phyloP scores from a whole-genome alignment of 176 grass and related monocot genomes.

The Phragmites australis region DNA sequence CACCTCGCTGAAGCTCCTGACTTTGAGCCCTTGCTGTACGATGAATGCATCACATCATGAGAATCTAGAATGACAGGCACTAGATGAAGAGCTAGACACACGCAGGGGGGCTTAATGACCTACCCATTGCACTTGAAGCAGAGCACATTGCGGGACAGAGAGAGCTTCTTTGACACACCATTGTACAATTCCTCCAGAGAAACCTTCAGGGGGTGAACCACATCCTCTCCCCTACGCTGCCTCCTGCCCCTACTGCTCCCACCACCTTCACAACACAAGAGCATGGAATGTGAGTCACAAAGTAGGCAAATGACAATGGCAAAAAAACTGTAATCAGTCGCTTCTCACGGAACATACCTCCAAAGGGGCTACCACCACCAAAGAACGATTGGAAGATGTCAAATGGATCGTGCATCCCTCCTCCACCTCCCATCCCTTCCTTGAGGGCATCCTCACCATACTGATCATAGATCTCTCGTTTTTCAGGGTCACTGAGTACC shows the following conservation, averaged over 20 bases:
- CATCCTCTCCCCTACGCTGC: slow-evolving; percentile 82
- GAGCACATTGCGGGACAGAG: slow-evolving; percentile 72
- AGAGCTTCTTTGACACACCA: slow-evolving; percentile 79
- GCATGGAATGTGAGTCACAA: not conserved
- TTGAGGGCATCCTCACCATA: slow-evolving; percentile 96
- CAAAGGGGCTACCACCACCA: slow-evolving; percentile 64
- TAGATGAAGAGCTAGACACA: not conserved
- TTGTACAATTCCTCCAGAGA: slow-evolving; percentile 86
- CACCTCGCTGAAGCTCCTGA: slow-evolving; percentile 73
- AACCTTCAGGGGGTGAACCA: slow-evolving; percentile 79
- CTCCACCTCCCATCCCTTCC: slow-evolving; percentile 75
- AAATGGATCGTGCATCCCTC: slow-evolving; percentile 77
- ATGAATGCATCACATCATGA: not conserved
- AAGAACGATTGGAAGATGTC: slow-evolving; percentile 92
- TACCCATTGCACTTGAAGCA: slow-evolving; percentile 86
- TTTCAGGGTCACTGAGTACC: slow-evolving; percentile 86
- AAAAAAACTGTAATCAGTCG: not conserved
- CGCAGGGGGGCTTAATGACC: not conserved
- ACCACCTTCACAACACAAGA: slow-evolving; percentile 40
- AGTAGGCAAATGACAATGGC: too few relatives aligned
- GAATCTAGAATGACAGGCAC: not conserved
- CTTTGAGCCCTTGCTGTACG: slow-evolving; percentile 80
- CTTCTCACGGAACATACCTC: slow-evolving; percentile 33
- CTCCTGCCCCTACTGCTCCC: slow-evolving; percentile 77
- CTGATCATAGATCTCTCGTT: slow-evolving; percentile 82